phyloP scores from a whole-genome alignment of 805 yeast species.

The Candida suzukii region DNA sequence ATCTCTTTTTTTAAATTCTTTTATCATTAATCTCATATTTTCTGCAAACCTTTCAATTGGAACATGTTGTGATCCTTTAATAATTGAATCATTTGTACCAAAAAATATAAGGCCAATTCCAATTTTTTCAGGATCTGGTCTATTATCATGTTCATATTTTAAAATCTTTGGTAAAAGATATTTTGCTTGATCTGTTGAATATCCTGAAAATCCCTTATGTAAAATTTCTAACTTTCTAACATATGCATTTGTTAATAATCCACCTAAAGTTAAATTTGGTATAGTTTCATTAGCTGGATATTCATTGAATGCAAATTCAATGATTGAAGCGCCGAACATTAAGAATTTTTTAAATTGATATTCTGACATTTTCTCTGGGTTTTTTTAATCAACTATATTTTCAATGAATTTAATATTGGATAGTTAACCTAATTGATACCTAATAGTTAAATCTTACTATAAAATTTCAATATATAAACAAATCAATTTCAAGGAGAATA shows the following conservation, averaged over 20 bases:
- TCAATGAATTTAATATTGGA: too few relatives aligned
- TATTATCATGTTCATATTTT: slow-evolving; percentile 34
- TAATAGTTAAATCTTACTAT: too few relatives aligned
- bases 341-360: slow-evolving; percentile 18
- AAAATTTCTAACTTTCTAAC: slow-evolving; percentile 59
- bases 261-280: slow-evolving; percentile 22
- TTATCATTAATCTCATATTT: slow-evolving; percentile 41
- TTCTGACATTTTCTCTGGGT: too few relatives aligned
- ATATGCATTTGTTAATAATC: slow-evolving; percentile 32
- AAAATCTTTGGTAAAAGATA: slow-evolving; percentile 45
- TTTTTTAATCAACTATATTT: too few relatives aligned
- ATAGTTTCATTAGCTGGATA: slow-evolving; percentile 4
- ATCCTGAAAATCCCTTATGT: slow-evolving; percentile 74
- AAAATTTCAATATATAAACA: too few relatives aligned
- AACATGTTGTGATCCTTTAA: slow-evolving; percentile 32
- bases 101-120: slow-evolving; percentile 51
- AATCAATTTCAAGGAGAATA: too few relatives aligned
- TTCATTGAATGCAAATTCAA: slow-evolving; percentile 23
- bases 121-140: slow-evolving; percentile 25
- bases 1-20: slow-evolving; percentile 29
- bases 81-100: slow-evolving; percentile 73
- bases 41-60: slow-evolving; percentile 38
- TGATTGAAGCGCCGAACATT: slow-evolving; percentile 31
- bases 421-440: neutral
- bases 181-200: slow-evolving; percentile 56